Conservation (phyloP, 1,284 basidiomycete species). For the Trametes versicolor region DNA sequence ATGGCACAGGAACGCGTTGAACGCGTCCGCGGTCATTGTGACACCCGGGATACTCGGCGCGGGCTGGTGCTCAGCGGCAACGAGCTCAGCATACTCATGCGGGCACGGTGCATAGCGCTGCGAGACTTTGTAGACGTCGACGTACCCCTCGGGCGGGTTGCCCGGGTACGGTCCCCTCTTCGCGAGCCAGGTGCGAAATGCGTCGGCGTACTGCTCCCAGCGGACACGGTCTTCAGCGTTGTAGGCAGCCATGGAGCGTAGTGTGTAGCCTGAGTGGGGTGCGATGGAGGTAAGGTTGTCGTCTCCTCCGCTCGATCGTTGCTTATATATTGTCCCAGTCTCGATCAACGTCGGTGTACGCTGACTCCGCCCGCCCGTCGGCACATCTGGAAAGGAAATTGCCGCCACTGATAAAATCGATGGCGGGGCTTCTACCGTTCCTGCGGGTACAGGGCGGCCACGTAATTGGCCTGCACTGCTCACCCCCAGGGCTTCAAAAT, state of each 20-base stretch:
- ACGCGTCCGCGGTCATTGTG: slow-evolving; percentile 8
- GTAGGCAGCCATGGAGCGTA: slow-evolving; percentile 2
- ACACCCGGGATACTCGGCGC: neutral
- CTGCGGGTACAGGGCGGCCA: neutral
- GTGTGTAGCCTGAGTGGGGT: neutral
- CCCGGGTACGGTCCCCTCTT: slow-evolving; percentile 7
- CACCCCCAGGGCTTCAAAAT: slow-evolving; percentile 29
- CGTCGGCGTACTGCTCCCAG: slow-evolving; percentile 14
- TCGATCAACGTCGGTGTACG: no score
- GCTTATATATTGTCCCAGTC: no score
- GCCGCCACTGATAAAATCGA: no score
- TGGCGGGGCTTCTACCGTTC: neutral
- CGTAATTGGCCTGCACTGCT: neutral
- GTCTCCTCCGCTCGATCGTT: neutral
- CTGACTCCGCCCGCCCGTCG: no score
- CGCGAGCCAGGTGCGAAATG: slow-evolving; percentile 6
- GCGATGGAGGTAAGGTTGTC: neutral
- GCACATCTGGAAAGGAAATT: no score
- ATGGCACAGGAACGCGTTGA: slow-evolving; percentile 1
- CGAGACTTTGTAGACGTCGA: slow-evolving; percentile 2
- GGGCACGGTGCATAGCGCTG: slow-evolving; percentile 19
- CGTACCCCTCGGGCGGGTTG: slow-evolving; percentile 9
- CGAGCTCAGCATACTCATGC: slow-evolving; percentile 8
- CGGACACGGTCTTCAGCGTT: slow-evolving; percentile 7
- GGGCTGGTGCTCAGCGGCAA: neutral